Conservation (phyloP, 2,329 filamentous ascomycete genomes). For the Acrodontium crateriforme region DNA sequence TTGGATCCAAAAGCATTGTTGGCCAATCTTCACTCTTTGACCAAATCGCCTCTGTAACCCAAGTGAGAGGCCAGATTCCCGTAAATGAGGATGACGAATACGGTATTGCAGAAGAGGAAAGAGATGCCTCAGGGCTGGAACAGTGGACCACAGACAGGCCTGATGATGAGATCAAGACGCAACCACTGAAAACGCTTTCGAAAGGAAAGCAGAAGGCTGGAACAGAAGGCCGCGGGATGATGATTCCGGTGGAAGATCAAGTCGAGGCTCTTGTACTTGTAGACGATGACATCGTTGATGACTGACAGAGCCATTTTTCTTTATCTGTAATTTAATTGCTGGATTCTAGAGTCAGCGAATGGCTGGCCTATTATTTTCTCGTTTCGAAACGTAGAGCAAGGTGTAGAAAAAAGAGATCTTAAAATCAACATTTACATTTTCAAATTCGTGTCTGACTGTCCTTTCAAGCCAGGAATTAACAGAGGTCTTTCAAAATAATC, state of each 20-base stretch:
- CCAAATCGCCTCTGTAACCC: slow-evolving; percentile 53
- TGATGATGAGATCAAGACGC: slow-evolving; percentile 6
- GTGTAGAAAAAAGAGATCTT: too few relatives aligned
- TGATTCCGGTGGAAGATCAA: slow-evolving; percentile 13
- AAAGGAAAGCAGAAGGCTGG: slow-evolving; percentile 1
- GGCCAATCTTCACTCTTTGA: slow-evolving; percentile 34
- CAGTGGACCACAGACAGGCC: slow-evolving; percentile 32
- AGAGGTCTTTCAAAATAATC: too few relatives aligned
- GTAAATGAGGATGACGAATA: slow-evolving; percentile 9
- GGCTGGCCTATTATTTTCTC: too few relatives aligned
- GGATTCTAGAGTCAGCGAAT: too few relatives aligned
- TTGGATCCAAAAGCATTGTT: slow-evolving; percentile 16
- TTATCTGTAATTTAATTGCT: too few relatives aligned
- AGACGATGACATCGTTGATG: slow-evolving; percentile 35
- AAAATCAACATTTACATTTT: too few relatives aligned
- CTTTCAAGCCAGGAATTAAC: too few relatives aligned
- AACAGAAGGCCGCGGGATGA: slow-evolving; percentile 5
- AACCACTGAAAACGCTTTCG: background rate
- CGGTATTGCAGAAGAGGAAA: slow-evolving; percentile 19
- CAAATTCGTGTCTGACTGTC: too few relatives aligned
- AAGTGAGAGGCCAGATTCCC: slow-evolving; percentile 27
- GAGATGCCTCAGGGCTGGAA: slow-evolving; percentile 15
- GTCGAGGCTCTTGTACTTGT: slow-evolving; percentile 26
- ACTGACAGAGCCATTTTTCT: too few relatives aligned
- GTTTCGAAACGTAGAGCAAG: too few relatives aligned